Evolutionary conservation across 192 early-diverging fungal genomes (phyloP).

Genomic region (Umbelopsis sp.): DNA sequence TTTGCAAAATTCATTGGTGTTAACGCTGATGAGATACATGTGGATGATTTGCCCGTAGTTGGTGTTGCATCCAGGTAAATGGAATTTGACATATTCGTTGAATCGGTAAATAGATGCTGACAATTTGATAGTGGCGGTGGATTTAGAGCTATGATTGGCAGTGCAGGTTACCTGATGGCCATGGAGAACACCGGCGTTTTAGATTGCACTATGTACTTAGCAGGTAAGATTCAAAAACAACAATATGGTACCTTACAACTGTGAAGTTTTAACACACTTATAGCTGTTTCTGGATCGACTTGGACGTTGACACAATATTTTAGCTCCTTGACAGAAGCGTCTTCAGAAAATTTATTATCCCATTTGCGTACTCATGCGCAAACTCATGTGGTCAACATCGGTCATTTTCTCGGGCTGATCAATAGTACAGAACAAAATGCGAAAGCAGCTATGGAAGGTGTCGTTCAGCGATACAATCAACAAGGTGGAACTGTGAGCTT

Average conservation of each 20-base stretch:
- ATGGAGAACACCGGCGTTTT: slow-evolving; percentile 66
- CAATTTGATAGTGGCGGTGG: slow-evolving; percentile 67
- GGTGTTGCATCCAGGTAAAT: slow-evolving; percentile 64
- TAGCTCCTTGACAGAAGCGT: slow-evolving; percentile 35
- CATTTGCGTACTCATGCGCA: slow-evolving; percentile 43
- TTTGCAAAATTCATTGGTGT: slow-evolving; percentile 83
- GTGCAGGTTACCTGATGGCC: slow-evolving; percentile 65
- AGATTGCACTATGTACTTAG: slow-evolving; percentile 72
- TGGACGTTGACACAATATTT: slow-evolving; percentile 63
- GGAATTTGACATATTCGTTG: not conserved
- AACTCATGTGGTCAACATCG: slow-evolving; percentile 48
- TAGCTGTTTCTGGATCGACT: slow-evolving; percentile 57
- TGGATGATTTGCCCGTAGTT: slow-evolving; percentile 70
- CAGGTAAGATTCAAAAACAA: slow-evolving; percentile 43
- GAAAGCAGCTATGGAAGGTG: slow-evolving; percentile 27
- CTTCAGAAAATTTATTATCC: slow-evolving; percentile 37
- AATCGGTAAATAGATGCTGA: not conserved
- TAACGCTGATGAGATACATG: slow-evolving; percentile 58
- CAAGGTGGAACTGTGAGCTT: slow-evolving; percentile 37
- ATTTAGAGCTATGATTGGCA: slow-evolving; percentile 81
- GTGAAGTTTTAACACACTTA: slow-evolving; percentile 27
- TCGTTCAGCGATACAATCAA: slow-evolving; percentile 30
- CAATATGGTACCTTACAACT: slow-evolving; percentile 5
- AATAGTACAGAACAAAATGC: slow-evolving; percentile 20
- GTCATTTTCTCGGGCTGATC: slow-evolving; percentile 27